Percentiles rank a stretch among this genome's conserved stretches.
These are phyloP conservation scores for Suhomyces panamericanus DNA, from an alignment of 1,139 yeast genomes.

Conservation along the genomic window DNA sequence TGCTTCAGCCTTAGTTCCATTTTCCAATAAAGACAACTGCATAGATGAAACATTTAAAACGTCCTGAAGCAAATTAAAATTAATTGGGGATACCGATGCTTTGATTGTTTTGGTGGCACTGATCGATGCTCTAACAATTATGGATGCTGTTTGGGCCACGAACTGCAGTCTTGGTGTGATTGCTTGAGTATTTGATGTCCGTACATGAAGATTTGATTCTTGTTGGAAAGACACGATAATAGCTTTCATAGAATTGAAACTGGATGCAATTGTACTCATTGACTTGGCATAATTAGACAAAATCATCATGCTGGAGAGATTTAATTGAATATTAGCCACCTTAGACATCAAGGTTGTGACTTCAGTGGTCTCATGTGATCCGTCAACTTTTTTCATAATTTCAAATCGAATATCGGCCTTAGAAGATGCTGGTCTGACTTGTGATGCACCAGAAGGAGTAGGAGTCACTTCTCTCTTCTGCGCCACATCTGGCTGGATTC, in stretches of 20 bases:
- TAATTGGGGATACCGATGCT: slow-evolving; percentile 36
- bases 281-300: slow-evolving; percentile 18
- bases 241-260: slow-evolving; percentile 10
- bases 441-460: neutral
- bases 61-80: slow-evolving; percentile 33
- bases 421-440: slow-evolving; percentile 8
- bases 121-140: slow-evolving; percentile 19
- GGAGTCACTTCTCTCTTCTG: neutral
- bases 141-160: slow-evolving; percentile 37
- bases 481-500: slow-evolving; percentile 1
- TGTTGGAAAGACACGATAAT: slow-evolving; percentile 1
- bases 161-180: slow-evolving; percentile 14
- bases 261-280: slow-evolving; percentile 10
- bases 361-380: slow-evolving; percentile 25
- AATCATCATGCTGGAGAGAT: slow-evolving; percentile 21
- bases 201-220: neutral
- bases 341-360: slow-evolving; percentile 50
- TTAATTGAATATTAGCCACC: slow-evolving; percentile 35
- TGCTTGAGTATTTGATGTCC: neutral
- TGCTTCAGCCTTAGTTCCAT: neutral
- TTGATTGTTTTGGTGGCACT: slow-evolving; percentile 16
- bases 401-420: slow-evolving; percentile 58
- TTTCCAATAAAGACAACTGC: slow-evolving; percentile 12
- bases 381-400: slow-evolving; percentile 31
- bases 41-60: slow-evolving; percentile 35